These are phyloP conservation scores for Podaxis carcinomalis DNA, from an alignment of 768 basidiomycete genomes.

Conservation along the genomic window DNA sequence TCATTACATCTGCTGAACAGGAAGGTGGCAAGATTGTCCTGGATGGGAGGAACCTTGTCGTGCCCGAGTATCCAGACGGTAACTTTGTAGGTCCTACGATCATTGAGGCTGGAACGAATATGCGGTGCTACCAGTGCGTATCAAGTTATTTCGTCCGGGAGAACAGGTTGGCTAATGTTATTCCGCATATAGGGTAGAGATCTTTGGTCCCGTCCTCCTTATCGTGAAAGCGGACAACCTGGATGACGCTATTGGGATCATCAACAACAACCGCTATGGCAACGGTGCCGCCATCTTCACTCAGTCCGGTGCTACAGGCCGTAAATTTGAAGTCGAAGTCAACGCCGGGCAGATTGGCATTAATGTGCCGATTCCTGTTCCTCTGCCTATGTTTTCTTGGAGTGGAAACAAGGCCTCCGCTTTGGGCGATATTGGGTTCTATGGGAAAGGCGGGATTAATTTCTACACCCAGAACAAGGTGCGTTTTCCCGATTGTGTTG, in stretches of 20 bases:
- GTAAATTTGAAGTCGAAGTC: slow-evolving; percentile 85
- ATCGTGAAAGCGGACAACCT: slow-evolving; percentile 76
- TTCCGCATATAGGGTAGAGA: slow-evolving; percentile 64
- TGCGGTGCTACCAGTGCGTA: slow-evolving; percentile 83
- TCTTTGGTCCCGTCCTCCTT: slow-evolving; percentile 89
- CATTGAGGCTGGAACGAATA: slow-evolving; percentile 74
- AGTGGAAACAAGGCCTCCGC: slow-evolving; percentile 81
- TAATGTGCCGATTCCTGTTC: slow-evolving; percentile 91
- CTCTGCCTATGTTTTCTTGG: slow-evolving; percentile 92
- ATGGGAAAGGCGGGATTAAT: slow-evolving; percentile 82
- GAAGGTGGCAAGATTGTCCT: slow-evolving; percentile 86
- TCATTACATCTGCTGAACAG: slow-evolving; percentile 69
- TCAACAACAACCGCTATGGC: slow-evolving; percentile 88
- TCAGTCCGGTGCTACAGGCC: slow-evolving; percentile 90
- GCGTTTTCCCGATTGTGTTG: not conserved
- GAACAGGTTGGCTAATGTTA: not conserved
- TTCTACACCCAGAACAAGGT: slow-evolving; percentile 98
- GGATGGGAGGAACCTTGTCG: slow-evolving; percentile 74
- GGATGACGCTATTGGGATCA: slow-evolving; percentile 85
- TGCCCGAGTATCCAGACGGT: slow-evolving; percentile 76
- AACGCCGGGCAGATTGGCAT: slow-evolving; percentile 93
- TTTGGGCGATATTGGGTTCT: slow-evolving; percentile 86
- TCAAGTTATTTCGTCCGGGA: not conserved
- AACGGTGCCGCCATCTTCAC: slow-evolving; percentile 97
- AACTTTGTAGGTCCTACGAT: slow-evolving; percentile 96